Evolutionary conservation across 2,329 filamentous ascomycete genomes (phyloP).

Genomic region (Cercospora janseana): DNA sequence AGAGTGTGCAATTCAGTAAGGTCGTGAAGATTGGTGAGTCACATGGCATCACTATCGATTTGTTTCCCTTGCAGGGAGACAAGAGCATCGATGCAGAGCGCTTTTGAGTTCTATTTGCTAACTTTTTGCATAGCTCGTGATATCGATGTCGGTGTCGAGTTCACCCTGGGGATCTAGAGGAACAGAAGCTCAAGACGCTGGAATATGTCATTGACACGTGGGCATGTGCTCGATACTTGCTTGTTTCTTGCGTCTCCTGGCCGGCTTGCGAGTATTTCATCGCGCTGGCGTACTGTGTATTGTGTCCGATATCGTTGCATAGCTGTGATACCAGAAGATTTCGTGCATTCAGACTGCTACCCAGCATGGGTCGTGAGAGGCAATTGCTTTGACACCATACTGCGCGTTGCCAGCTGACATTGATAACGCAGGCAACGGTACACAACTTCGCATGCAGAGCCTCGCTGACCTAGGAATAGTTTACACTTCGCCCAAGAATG

Average conservation of each 20-base stretch:
- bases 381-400: background rate
- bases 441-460: no score
- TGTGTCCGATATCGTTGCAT: constrained; percentile 14
- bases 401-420: background rate
- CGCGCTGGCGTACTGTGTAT: constrained; percentile 11
- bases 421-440: no score
- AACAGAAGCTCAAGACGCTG: background rate
- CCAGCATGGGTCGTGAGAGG: no score
- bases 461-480: no score
- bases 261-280: constrained; percentile 1
- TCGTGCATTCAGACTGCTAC: background rate
- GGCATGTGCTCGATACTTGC: background rate
- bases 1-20: constrained; percentile 98
- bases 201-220: background rate
- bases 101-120: constrained; percentile 4
- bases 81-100: constrained; percentile 12
- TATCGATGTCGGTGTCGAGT: constrained; percentile 95
- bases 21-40: constrained; percentile 93
- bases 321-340: constrained; percentile 12
- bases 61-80: background rate
- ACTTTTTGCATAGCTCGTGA: constrained; percentile 65
- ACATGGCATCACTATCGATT: constrained; percentile 8
- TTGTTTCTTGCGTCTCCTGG: constrained; percentile 2
- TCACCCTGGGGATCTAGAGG: constrained; percentile 83
- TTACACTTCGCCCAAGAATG: no score